Evolutionary conservation across 164 flowering plant genomes (phyloP), one percentile per base, ranked within the genome.

Genomic region (Tetracentron sinense): DNA sequence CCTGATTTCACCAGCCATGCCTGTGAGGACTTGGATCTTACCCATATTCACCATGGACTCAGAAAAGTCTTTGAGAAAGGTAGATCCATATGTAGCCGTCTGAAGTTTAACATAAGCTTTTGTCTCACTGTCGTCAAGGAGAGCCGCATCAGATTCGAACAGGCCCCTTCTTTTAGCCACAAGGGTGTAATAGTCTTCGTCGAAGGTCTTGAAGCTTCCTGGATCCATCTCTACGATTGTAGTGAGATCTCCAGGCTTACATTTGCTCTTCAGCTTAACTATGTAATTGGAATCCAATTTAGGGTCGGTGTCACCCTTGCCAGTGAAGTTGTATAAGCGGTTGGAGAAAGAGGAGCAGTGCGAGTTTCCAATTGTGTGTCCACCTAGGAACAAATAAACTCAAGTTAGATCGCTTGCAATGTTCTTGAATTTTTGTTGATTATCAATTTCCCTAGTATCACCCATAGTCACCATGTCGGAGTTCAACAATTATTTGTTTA

Each of bases 261-360:
- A 87, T 49, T 74, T 77, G 12, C 0, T 56, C 69, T 64, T 80
- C 65, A 87, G 54, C 21, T 33, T 20, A 0, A 61, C 58, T 0
- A 71, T 51, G 62, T 85, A 87, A 47, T 75, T 60, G 0, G 66
- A 51, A 42, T 84, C 88, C 62, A 84, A 2, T 0, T 66, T 20
- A 0, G 86, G 88, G 62, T 87, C 88, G 0, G 69, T 7, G 62
- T 75, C 83, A 2, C 85, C 84, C 21, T 60, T 77, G 11, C 90
- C 90, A 0, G 89, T 83, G 82, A 83, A 83, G 69, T 85, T 85
- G 85, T 85, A 85, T 2, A 87, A 64, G 1, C 90, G 80, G 58
- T 48, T 72, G 0, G 66, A n/a, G 75, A 85, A 72, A 22, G 75
- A 15, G 0, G 70, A 22, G 72, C 94, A 87, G 57, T 82, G 88